Base-by-base conservation (phyloP, 768 basidiomycete species). In the Lactarius sanguifluus region DNA sequence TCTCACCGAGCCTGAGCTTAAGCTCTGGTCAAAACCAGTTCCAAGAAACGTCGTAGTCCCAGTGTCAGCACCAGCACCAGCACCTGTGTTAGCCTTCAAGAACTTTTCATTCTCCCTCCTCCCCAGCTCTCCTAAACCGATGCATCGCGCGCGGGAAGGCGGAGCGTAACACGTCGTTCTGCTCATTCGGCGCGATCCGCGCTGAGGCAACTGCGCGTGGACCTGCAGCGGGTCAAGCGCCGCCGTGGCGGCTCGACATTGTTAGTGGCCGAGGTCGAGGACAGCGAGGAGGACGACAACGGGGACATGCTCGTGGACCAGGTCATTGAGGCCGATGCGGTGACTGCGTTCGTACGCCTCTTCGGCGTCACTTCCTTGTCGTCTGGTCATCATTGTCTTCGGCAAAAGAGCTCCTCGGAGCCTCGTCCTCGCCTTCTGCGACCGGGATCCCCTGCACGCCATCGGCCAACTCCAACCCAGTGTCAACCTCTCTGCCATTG, bases 311-410 rank as follows among this genome's bases (percentile, higher is more conserved):
- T 72, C 7, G 71, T 75, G 64, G 90, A 92, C 67, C 76, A 79
- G 0, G 88, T 90, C 30, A 59, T 86, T 54, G 80, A 80, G 9
- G 50, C 81, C 9, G 72, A 75, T 2, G 84, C 83, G 25, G 83
- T 90, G 87, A 73, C 75, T 66, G 72, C 76, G 16, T 90, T 90
- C 65, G 77, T 83, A 52, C 71, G 78, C 75, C 71, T 91, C 36
- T 8, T 9, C 34, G 0, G 34, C 34, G 34, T 34, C 34, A 9
- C 34, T 34, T 34, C 34, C 9, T 34, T 9, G 9, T 34, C 32
- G 3, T 34, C 32, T 9, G 32, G 8, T 34, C 32, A 9, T 34
- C 8, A 9, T 34, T 1, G 9, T 9, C 32, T 34, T 34, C 34
- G 34, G 34, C 8, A 34, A 34, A 9, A 9, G 34, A 34, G 34